Evolutionary conservation across 2,329 filamentous ascomycete species (phyloP), one percentile per base, ranked within the genome.

Genomic region (Huntiella moniliformis): DNA sequence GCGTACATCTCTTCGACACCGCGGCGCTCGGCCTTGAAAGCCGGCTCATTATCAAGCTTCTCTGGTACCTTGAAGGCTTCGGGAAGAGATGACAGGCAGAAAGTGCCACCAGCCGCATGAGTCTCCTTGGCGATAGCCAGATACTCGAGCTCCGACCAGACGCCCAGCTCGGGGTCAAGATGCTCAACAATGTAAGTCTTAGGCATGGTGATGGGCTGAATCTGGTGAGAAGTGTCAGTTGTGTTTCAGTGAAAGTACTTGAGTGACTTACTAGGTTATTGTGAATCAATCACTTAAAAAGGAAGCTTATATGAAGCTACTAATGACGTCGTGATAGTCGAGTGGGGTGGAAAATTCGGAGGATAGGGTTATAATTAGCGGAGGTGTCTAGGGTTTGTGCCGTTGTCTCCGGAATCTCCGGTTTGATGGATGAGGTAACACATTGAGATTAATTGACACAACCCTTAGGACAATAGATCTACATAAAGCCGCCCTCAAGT

Each of bases 81-180:
- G 5, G 86, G 81, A 38, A 94, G 71, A 28, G 83, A 92, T 31
- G 85, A 92, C 49, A 94, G 73, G 53, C 84, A 74, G 60, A 96
- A 94, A 44, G 68, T 68, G 46, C 77, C 74, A 32, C 73, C 72
- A 3, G 74, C 64, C 17, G 70, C 70, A 51, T 75, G 66, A 44
- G 82, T 85, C 67, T 98, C 91, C 50, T 73, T 67, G 44, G 85
- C 85, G 59, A 98, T 95, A 56, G 81, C 74, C 46, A 76, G 67
- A 65, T 98, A 98, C 66, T 98, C 91, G 45, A 96, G 74, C 52
- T 84, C 77, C 17, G 91, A 96, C 91, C 91, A 98, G 36, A 77
- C 74, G 32, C 92, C 91, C 28, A 98, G 72, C 63, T 98, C 91
- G 36, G 83, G 79, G 65, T 98, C 91, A 53, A 98, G 77, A 63